These are phyloP conservation scores for Cryphonectria parasitica DNA, from an alignment of 2,329 filamentous ascomycete species.

Conservation along the genomic window DNA sequence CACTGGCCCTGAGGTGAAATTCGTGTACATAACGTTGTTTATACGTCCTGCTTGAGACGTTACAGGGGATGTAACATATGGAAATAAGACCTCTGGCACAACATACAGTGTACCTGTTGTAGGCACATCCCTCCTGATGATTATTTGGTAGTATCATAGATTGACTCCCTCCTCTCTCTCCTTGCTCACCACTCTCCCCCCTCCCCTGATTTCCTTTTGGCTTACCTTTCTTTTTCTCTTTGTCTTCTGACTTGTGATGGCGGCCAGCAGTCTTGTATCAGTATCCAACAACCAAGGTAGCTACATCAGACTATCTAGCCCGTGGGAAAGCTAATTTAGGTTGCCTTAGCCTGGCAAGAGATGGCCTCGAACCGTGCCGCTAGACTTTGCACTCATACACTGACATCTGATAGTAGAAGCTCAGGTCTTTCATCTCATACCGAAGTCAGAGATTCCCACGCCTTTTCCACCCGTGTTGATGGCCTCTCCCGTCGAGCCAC, in stretches of 20 bases:
- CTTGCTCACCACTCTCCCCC: too few relatives aligned
- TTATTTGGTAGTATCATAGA: background rate
- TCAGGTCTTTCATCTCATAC: too few relatives aligned
- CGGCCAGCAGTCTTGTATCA: too few relatives aligned
- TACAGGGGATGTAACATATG: background rate
- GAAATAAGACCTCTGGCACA: background rate
- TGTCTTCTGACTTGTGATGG: too few relatives aligned
- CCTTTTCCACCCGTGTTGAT: background rate
- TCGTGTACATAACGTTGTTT: background rate
- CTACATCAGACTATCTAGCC: background rate
- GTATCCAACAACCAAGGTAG: background rate
- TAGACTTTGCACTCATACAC: too few relatives aligned
- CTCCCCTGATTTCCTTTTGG: too few relatives aligned
- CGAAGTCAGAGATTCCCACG: too few relatives aligned
- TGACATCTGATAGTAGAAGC: too few relatives aligned
- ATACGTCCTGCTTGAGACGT: background rate
- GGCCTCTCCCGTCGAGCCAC: background rate
- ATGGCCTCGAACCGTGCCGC: background rate
- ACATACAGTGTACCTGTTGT: background rate
- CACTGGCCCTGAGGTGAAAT: background rate
- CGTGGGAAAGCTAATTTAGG: background rate
- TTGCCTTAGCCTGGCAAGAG: background rate
- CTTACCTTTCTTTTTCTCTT: too few relatives aligned
- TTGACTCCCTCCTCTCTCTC: background rate
- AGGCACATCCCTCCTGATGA: background rate